Conservation (phyloP, 2,329 filamentous ascomycete species). For the Saccharata proteae region DNA sequence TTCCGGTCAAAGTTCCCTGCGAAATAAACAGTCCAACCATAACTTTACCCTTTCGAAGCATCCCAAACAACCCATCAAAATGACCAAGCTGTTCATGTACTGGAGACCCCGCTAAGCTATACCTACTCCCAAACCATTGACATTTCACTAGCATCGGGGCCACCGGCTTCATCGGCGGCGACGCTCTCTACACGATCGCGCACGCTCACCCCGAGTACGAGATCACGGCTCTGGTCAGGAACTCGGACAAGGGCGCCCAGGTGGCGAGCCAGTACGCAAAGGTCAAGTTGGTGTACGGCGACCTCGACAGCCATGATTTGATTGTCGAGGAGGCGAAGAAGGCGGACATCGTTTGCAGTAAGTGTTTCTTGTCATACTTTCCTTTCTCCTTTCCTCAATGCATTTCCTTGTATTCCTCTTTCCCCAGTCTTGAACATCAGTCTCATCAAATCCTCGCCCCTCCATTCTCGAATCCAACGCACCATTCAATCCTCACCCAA, state of each 20-base stretch:
- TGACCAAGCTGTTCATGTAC: too few relatives aligned
- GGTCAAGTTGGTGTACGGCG: conserved; percentile 40
- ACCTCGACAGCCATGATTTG: conserved; percentile 32
- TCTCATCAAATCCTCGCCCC: not conserved
- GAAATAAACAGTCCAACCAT: too few relatives aligned
- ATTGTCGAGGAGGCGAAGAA: conserved; percentile 33
- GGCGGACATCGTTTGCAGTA: conserved; percentile 35
- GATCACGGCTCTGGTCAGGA: conserved; percentile 38
- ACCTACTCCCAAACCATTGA: too few relatives aligned
- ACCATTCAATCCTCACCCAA: not conserved
- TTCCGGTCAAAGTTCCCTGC: too few relatives aligned
- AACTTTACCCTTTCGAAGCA: too few relatives aligned
- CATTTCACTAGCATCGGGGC: conserved; percentile 18
- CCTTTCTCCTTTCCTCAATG: not conserved
- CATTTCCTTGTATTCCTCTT: not conserved
- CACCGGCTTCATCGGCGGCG: conserved; percentile 23
- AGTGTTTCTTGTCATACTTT: not conserved
- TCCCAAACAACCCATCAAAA: too few relatives aligned
- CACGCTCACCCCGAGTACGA: conserved; percentile 37
- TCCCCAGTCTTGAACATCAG: not conserved
- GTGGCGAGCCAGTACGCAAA: conserved; percentile 35
- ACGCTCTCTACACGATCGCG: conserved; percentile 31
- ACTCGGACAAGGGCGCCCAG: conserved; percentile 35
- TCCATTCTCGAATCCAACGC: too few relatives aligned
- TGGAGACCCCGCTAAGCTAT: too few relatives aligned